Evolutionary conservation across 1,284 basidiomycete species (phyloP).

Genomic region (Ceratorhiza oryzae-sativae): DNA sequence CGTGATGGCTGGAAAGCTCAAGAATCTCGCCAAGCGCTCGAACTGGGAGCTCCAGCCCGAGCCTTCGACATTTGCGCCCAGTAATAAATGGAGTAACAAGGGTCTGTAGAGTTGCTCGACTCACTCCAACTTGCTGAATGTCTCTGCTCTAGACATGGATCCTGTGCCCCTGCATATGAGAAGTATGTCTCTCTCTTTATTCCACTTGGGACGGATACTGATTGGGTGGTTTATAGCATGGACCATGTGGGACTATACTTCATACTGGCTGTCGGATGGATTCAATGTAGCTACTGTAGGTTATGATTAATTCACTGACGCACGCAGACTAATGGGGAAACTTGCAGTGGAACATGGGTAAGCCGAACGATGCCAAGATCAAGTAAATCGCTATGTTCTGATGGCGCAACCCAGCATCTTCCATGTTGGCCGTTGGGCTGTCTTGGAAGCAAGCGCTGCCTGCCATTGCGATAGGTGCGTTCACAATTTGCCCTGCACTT

Average conservation of each 20-base stretch:
- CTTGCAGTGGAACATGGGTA: conserved; percentile 36
- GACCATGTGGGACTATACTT: conserved; percentile 36
- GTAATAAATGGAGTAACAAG: conserved; percentile 66
- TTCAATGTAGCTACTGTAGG: conserved; percentile 38
- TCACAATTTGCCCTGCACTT: conserved; percentile 54
- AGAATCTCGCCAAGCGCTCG: conserved; percentile 15
- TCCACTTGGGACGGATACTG: not conserved
- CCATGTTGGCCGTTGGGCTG: conserved; percentile 70
- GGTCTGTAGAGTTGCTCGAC: conserved; percentile 14
- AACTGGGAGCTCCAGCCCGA: conserved; percentile 44
- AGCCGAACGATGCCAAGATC: conserved; percentile 27
- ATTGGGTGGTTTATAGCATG: conserved; percentile 5
- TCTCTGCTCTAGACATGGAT: conserved; percentile 36
- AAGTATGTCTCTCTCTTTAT: not conserved
- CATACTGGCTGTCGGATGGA: conserved; percentile 39
- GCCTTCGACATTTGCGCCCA: conserved; percentile 61
- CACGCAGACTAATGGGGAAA: not conserved
- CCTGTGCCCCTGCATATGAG: conserved; percentile 34
- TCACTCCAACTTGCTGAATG: not conserved
- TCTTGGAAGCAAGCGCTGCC: conserved; percentile 70
- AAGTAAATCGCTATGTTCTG: not conserved
- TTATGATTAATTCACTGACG: not conserved
- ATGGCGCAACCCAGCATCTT: conserved; percentile 54
- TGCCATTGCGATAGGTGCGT: conserved; percentile 68
- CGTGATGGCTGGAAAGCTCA: conserved; percentile 12